phyloP scores from a whole-genome alignment of 345 rosid species.

The Eucalyptus erythrocorys region DNA sequence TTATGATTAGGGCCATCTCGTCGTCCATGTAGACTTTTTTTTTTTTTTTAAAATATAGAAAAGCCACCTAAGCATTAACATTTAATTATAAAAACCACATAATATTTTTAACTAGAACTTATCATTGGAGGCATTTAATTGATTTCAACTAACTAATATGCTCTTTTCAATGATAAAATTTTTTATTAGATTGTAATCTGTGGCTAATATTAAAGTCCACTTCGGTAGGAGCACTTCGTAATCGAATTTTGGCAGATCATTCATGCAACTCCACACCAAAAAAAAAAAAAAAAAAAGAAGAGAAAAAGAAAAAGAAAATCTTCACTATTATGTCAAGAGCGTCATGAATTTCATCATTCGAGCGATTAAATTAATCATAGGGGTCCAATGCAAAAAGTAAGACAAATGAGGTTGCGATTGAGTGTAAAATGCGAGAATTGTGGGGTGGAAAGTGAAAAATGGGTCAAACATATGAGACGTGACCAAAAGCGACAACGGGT shows the following conservation, averaged over 20 bases:
- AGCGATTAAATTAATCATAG: neutral
- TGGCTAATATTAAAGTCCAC: neutral
- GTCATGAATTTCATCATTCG: neutral
- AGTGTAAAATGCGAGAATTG: neutral
- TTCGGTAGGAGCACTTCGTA: neutral
- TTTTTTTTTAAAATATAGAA: too few relatives aligned
- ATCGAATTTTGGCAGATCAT: neutral
- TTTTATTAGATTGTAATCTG: neutral
- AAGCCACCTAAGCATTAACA: too few relatives aligned
- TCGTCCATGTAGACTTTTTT: too few relatives aligned
- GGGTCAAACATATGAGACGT: neutral
- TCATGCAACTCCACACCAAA: neutral
- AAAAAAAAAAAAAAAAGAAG: neutral
- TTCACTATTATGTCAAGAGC: neutral
- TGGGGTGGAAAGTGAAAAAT: neutral
- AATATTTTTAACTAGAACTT: neutral
- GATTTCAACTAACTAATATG: neutral
- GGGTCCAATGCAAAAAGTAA: neutral
- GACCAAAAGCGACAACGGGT: neutral
- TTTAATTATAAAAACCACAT: too few relatives aligned
- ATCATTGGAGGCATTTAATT: fast-evolving
- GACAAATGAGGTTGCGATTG: neutral
- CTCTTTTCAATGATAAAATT: fast-evolving
- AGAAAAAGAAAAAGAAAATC: neutral
- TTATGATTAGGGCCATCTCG: too few relatives aligned